phyloP scores from a whole-genome alignment of 495 filamentous ascomycete genomes.

The Chlorociboria aeruginascens region DNA sequence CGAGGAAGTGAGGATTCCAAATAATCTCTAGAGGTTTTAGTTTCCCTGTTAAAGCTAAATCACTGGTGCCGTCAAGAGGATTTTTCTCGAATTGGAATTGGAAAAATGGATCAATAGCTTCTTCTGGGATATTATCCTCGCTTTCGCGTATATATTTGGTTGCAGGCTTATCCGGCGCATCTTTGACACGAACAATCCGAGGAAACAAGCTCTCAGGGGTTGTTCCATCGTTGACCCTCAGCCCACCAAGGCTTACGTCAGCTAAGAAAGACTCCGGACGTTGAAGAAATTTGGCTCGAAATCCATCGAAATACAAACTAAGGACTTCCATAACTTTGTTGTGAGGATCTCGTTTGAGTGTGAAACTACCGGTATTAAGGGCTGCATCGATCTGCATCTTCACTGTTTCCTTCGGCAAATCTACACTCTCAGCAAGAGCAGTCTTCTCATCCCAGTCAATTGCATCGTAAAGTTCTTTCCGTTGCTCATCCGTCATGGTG shows the following conservation, averaged over 20 bases:
- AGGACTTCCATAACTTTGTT: conserved; percentile 66
- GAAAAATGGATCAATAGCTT: conserved; percentile 68
- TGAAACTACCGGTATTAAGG: conserved; percentile 87
- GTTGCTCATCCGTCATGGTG: conserved; percentile 85
- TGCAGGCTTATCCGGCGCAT: conserved; percentile 46
- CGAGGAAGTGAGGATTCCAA: conserved; percentile 86
- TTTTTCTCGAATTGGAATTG: conserved; percentile 87
- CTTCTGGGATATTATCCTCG: conserved; percentile 27
- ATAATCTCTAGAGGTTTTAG: conserved; percentile 93
- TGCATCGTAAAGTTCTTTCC: conserved; percentile 90
- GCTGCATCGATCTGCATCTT: conserved; percentile 86
- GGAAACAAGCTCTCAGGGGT: conserved; percentile 81
- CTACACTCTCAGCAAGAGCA: conserved; percentile 71
- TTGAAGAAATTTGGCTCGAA: conserved; percentile 77
- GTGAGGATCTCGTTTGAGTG: conserved; percentile 78
- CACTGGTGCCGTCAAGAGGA: conserved; percentile 81
- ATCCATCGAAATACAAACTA: conserved; percentile 85
- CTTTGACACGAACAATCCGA: conserved; percentile 91
- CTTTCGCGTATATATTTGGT: conserved; percentile 44
- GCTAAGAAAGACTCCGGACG: conserved; percentile 80
- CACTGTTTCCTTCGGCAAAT: conserved; percentile 78
- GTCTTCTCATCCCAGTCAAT: conserved; percentile 99
- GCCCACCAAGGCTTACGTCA: conserved; percentile 78
- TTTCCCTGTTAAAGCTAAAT: conserved; percentile 80
- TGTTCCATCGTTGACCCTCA: conserved; percentile 92